Percentiles rank a stretch among this genome's conserved stretches.
These are phyloP conservation scores for Carpinus fangiana DNA, from an alignment of 306 rosid genomes.

Conservation along the genomic window DNA sequence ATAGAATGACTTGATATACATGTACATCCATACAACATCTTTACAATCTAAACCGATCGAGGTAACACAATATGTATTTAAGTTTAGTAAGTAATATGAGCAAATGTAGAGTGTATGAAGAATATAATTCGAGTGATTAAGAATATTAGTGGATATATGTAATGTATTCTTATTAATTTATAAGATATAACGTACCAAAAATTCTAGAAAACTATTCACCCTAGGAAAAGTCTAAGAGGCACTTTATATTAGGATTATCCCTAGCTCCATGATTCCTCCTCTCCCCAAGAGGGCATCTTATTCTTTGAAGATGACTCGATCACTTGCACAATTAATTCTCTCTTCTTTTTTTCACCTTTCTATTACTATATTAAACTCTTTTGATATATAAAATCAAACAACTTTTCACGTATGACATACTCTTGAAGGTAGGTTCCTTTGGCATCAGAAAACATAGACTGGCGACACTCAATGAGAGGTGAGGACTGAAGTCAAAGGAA, in stretches of 20 bases:
- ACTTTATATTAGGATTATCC: conserved; percentile 30
- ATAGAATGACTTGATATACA: neutral
- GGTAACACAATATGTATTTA: neutral
- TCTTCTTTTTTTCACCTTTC: neutral
- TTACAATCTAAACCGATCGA: neutral
- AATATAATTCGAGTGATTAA: neutral
- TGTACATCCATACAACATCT: neutral
- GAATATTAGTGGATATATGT: neutral
- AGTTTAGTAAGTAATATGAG: neutral
- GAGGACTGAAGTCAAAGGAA: conserved; percentile 47
- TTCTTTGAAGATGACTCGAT: conserved; percentile 14
- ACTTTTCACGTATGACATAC: conserved; percentile 22
- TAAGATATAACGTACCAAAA: neutral
- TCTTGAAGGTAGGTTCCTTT: conserved; percentile 16
- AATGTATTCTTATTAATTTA: neutral
- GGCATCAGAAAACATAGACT: conserved; percentile 18
- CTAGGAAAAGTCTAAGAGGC: neutral
- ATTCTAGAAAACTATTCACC: neutral
- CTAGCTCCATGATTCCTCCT: conserved; percentile 6
- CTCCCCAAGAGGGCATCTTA: neutral
- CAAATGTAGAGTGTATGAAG: neutral
- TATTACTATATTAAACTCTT: conserved; percentile 18
- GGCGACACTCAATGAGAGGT: conserved; percentile 33
- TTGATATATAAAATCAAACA: conserved; percentile 8
- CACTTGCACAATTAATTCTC: neutral